Conservation (phyloP, 805 yeast genomes). For the Candida xyloterini region DNA sequence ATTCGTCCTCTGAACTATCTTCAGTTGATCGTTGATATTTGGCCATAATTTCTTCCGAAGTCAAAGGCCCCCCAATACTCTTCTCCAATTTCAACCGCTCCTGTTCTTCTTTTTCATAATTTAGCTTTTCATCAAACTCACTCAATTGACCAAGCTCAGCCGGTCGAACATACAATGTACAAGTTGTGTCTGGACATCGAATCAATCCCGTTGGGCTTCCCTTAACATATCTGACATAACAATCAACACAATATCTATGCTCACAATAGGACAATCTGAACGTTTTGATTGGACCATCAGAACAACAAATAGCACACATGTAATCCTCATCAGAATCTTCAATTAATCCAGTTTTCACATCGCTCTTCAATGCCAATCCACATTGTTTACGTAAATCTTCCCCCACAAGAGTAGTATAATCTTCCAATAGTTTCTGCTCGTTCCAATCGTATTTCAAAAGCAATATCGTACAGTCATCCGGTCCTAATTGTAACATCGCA, state of each 20-base stretch:
- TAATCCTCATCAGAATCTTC: slow-evolving; percentile 31
- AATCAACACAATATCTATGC: slow-evolving; percentile 66
- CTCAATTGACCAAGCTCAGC: slow-evolving; percentile 36
- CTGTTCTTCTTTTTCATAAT: background rate
- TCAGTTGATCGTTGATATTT: slow-evolving; percentile 16
- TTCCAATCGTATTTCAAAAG: slow-evolving; percentile 56
- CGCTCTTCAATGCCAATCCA: slow-evolving; percentile 35
- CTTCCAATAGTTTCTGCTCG: slow-evolving; percentile 53
- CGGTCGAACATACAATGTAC: slow-evolving; percentile 43
- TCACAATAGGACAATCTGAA: slow-evolving; percentile 58
- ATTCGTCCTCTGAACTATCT: slow-evolving; percentile 10
- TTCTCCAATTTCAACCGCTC: slow-evolving; percentile 9
- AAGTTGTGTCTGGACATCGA: slow-evolving; percentile 63
- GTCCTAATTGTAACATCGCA: slow-evolving; percentile 36
- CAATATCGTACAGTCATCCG: slow-evolving; percentile 41
- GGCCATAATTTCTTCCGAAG: slow-evolving; percentile 23
- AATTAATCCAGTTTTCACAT: slow-evolving; percentile 23
- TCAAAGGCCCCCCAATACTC: slow-evolving; percentile 9
- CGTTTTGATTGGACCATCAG: slow-evolving; percentile 29
- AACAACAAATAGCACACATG: slow-evolving; percentile 73
- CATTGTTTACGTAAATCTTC: slow-evolving; percentile 22
- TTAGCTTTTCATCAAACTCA: slow-evolving; percentile 15
- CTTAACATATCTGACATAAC: slow-evolving; percentile 61
- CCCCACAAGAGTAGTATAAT: slow-evolving; percentile 41
- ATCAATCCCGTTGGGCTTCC: slow-evolving; percentile 47